Base-by-base conservation (phyloP, 1,284 basidiomycete genomes). In the Boletus semigastroideus region DNA sequence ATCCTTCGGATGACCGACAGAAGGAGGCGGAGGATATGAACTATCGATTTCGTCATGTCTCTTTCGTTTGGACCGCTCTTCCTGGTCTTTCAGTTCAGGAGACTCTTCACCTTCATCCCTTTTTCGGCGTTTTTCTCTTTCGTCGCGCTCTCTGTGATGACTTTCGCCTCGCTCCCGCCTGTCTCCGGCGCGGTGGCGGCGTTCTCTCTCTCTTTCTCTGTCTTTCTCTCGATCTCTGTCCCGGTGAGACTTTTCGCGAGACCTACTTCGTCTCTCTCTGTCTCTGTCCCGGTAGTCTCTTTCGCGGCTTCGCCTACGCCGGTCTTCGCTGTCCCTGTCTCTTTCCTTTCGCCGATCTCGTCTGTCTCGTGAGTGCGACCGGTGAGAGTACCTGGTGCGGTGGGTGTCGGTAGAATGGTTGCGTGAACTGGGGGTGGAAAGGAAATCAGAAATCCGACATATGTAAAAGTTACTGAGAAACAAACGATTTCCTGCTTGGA, bases 391-490 rank as follows among this genome's bases (percentile, higher is more conserved):
- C 59, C 76, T 78, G 31, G 86, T 88, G 43, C 79, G 80, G 58
- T 82, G 79, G 19, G 87, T 90, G 63, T 89, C 87, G 39, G 82
- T 82, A 13, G 87, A 90, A 65, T 80, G 80, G 64, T 84, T 84
- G 58, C 84, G 82, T 58, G 84, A 83, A 49, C 84, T 87, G 51
- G 44, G n/a, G 40, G 49, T 28, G 46, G 51, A 52, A 55, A 17
- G 17, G 39, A 48, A 31, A 43, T 65, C 5, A 67, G 55, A 14
- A 48, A 57, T 13, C 20, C 12, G 16, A 41, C 33, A 47, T 38
- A 19, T 52, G 48, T 31, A 33, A 16, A 28, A 22, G 28, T 43
- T 20, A 52, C 58, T 49, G 57, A 48, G 37, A 57, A 39, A 68
- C 84, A 59, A 64, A 88, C 86, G 84, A 86, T 64, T 80, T 86